Conservation (phyloP, 1,139 yeast genomes). For the Hansenula sp. region DNA sequence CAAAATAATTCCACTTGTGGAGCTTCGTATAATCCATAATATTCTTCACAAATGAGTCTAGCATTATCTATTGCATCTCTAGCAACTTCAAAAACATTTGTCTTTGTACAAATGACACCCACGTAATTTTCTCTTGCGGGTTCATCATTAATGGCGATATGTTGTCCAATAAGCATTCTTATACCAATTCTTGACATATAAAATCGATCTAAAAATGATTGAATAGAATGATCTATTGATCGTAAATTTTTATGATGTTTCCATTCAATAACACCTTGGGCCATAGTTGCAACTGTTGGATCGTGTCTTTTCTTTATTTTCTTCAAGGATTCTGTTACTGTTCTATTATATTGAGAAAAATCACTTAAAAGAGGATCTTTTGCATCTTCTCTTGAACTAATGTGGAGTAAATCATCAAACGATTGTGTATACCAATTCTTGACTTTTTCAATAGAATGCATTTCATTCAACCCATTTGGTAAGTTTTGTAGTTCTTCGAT, state of each 20-base stretch:
- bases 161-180: conserved; percentile 87
- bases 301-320: conserved; percentile 82
- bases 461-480: conserved; percentile 68
- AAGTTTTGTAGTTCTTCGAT: conserved; percentile 80
- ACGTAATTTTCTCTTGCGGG: conserved; percentile 62
- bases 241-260: conserved; percentile 46
- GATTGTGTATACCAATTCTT: conserved; percentile 91
- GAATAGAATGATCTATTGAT: conserved; percentile 60
- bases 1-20: conserved; percentile 77
- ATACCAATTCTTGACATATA: conserved; percentile 87
- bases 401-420: conserved; percentile 66
- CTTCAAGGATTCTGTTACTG: conserved; percentile 61
- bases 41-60: conserved; percentile 81
- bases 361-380: conserved; percentile 8
- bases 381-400: conserved; percentile 22
- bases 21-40: conserved; percentile 77
- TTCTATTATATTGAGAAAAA: conserved; percentile 56
- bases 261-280: conserved; percentile 93
- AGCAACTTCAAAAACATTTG: conserved; percentile 75
- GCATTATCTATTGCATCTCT: conserved; percentile 87
- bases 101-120: conserved; percentile 79
- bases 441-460: conserved; percentile 74
- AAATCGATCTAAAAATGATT: conserved; percentile 74
- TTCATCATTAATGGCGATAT: conserved; percentile 71
- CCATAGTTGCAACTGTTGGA: conserved; percentile 90